phyloP scores from a whole-genome alignment of 306 rosid species.

The Sechiopsis laciniata region DNA sequence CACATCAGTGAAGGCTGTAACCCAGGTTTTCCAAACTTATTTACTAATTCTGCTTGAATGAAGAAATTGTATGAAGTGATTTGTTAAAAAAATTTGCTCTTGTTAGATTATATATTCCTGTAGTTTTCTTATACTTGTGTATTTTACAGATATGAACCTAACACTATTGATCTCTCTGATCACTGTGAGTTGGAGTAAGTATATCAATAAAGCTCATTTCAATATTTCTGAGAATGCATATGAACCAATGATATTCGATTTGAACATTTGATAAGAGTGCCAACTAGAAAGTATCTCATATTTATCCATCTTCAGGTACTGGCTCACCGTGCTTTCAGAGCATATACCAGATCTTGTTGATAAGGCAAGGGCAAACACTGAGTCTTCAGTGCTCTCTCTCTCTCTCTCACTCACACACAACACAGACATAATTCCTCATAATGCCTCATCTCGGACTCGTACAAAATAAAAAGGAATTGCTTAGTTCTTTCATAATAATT shows the following conservation, averaged over 20 bases:
- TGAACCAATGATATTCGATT: background rate
- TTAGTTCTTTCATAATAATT: constrained; percentile 6
- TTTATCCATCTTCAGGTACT: constrained; percentile 58
- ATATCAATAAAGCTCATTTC: constrained; percentile 8
- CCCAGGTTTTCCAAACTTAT: background rate
- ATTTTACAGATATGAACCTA: constrained; percentile 80
- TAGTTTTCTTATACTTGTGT: constrained; percentile 22
- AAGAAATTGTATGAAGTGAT: background rate
- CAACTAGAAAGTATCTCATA: background rate
- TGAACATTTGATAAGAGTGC: background rate
- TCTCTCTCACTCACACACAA: background rate
- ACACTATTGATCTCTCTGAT: constrained; percentile 89
- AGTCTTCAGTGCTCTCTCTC: constrained; percentile 4
- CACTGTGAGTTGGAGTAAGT: constrained; percentile 84
- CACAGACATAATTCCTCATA: background rate
- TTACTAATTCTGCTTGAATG: background rate
- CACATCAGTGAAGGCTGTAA: background rate
- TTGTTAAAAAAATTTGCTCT: background rate
- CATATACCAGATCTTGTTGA: constrained; percentile 93
- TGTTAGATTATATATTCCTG: background rate
- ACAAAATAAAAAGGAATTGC: background rate
- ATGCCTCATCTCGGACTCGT: background rate
- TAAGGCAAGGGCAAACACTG: constrained; percentile 44
- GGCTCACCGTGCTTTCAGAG: constrained; percentile 81
- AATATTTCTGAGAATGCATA: background rate